These are phyloP conservation scores for Iodosphaeria phyllophila DNA, from an alignment of 2,329 filamentous ascomycete species.

Conservation along the genomic window DNA sequence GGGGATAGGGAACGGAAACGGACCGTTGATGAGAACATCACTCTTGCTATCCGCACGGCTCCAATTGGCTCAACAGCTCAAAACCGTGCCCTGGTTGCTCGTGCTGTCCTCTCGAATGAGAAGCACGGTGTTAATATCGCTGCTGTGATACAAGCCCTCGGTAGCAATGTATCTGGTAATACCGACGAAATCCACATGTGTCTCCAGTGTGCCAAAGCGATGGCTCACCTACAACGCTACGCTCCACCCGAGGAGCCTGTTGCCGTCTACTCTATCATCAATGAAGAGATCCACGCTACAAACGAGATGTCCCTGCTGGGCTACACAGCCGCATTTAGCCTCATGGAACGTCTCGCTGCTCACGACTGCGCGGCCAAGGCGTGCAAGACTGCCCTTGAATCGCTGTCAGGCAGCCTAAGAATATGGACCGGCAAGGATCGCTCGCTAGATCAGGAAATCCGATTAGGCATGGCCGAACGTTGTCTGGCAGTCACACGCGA, in stretches of 20 bases:
- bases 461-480: slow-evolving; percentile 32
- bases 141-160: slow-evolving; percentile 32
- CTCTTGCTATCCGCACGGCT: slow-evolving; percentile 52
- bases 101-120: slow-evolving; percentile 34
- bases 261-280: slow-evolving; percentile 28
- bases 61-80: slow-evolving; percentile 62
- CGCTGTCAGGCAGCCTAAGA: slow-evolving; percentile 35
- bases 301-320: slow-evolving; percentile 35
- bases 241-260: slow-evolving; percentile 23
- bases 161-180: slow-evolving; percentile 20
- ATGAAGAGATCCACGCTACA: slow-evolving; percentile 18
- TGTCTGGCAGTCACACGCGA: slow-evolving; percentile 37
- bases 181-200: slow-evolving; percentile 35
- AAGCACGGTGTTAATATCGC: slow-evolving; percentile 37
- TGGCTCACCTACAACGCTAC: slow-evolving; percentile 33
- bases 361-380: slow-evolving; percentile 27
- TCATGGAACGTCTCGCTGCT: slow-evolving; percentile 32
- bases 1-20: slow-evolving; percentile 19
- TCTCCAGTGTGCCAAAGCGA: slow-evolving; percentile 38
- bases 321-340: slow-evolving; percentile 36
- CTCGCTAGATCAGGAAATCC: slow-evolving; percentile 30
- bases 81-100: slow-evolving; percentile 37
- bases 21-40: slow-evolving; percentile 28
- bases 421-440: slow-evolving; percentile 38
- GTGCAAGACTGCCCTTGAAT: slow-evolving; percentile 31